Percentiles rank a stretch among this genome's conserved stretches.
phyloP scores from a whole-genome alignment of 2,329 filamentous ascomycete species.

The Rhinocladiella mackenziei region DNA sequence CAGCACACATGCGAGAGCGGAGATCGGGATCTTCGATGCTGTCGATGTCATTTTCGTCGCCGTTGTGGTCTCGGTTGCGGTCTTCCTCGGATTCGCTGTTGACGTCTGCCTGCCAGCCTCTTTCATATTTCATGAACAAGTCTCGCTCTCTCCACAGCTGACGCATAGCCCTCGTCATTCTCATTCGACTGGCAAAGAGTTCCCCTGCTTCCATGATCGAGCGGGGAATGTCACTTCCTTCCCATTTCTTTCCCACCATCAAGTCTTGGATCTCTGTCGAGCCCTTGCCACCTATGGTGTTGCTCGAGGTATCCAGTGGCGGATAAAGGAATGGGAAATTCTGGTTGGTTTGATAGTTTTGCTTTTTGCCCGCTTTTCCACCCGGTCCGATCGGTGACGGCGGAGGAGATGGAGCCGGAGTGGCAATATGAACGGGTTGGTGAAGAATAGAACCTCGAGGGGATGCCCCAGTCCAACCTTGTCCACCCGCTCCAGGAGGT shows the following conservation, averaged over 20 bases:
- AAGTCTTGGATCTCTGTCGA: slow-evolving; percentile 72
- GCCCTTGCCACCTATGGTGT: slow-evolving; percentile 85
- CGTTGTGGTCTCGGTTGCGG: slow-evolving; percentile 7
- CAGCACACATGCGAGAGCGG: slow-evolving; percentile 62
- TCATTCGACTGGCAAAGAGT: slow-evolving; percentile 81
- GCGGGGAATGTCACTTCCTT: slow-evolving; percentile 87
- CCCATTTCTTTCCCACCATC: slow-evolving; percentile 79
- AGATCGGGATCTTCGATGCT: slow-evolving; percentile 51
- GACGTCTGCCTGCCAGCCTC: slow-evolving; percentile 68
- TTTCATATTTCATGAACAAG: slow-evolving; percentile 83
- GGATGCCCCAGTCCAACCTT: slow-evolving; percentile 33
- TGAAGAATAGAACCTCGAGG: slow-evolving; percentile 71
- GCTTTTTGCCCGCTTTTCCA: slow-evolving; percentile 93
- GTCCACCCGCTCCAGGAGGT: slow-evolving; percentile 47
- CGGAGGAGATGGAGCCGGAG: slow-evolving; percentile 89
- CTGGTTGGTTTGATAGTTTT: slow-evolving; percentile 98
- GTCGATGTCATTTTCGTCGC: slow-evolving; percentile 42
- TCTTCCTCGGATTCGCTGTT: slow-evolving; percentile 35
- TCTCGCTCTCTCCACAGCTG: slow-evolving; percentile 95
- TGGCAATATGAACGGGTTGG: slow-evolving; percentile 97
- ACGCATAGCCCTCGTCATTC: slow-evolving; percentile 84
- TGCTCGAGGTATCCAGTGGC: slow-evolving; percentile 81
- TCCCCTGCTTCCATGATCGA: slow-evolving; percentile 94
- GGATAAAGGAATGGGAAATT: slow-evolving; percentile 98
- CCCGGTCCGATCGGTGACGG: slow-evolving; percentile 79